Conservation (phyloP, 768 basidiomycete species). For the Pholiota conissans region DNA sequence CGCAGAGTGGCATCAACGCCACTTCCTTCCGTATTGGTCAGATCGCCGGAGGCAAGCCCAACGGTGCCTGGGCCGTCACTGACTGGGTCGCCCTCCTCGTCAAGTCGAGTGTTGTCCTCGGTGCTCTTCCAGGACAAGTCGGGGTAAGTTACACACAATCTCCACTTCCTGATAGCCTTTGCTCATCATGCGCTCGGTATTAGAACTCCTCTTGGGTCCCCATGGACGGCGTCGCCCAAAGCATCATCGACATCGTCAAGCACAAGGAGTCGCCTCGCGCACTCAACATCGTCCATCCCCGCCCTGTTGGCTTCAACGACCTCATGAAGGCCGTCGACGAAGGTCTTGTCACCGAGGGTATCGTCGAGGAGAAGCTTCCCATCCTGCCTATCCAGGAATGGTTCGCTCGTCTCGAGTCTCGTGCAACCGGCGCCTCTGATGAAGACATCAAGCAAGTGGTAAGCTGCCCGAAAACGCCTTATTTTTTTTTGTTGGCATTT, state of each 20-base stretch:
- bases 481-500: not conserved
- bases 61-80: constrained; percentile 33
- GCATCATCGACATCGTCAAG: constrained; percentile 6
- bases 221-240: constrained; percentile 21
- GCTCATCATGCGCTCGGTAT: not conserved
- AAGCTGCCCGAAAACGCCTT: not conserved
- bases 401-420: constrained; percentile 14
- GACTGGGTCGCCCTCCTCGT: constrained; percentile 38
- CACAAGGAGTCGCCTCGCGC: constrained; percentile 13
- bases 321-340: constrained; percentile 21
- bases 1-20: constrained; percentile 22
- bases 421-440: not conserved
- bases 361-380: not conserved
- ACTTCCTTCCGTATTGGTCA: constrained; percentile 33
- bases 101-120: constrained; percentile 29
- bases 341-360: constrained; percentile 8
- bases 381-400: constrained; percentile 18
- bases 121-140: constrained; percentile 22
- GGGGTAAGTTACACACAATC: constrained; percentile 21
- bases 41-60: constrained; percentile 29
- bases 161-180: not conserved
- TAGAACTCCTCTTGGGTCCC: constrained; percentile 34
- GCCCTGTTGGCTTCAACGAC: constrained; percentile 28
- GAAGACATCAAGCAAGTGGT: constrained; percentile 12
- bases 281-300: constrained; percentile 34